A percentile compares a stretch with the other conserved stretches of the same genome.
phyloP scores from a whole-genome alignment of 2,329 filamentous ascomycete genomes.

The Uncinocarpus reesii region DNA sequence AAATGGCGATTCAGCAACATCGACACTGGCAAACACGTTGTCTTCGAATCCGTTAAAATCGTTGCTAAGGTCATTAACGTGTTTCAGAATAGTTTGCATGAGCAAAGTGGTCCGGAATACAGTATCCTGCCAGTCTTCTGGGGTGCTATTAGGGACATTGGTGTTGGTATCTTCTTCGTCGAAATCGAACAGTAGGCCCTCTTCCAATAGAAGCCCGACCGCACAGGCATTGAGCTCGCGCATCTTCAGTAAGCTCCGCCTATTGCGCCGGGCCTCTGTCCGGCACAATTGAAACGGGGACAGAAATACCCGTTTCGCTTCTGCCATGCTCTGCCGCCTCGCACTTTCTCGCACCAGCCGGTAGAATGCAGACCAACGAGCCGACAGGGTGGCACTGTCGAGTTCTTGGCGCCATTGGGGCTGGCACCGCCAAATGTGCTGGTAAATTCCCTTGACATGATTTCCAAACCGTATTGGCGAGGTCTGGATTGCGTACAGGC shows the following conservation, averaged over 20 bases:
- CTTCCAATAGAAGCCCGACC: constrained; percentile 76
- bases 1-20: constrained; percentile 43
- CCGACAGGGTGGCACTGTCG: constrained; percentile 26
- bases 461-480: constrained; percentile 65
- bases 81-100: constrained; percentile 74
- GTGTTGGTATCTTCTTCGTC: constrained; percentile 49
- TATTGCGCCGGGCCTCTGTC: constrained; percentile 64
- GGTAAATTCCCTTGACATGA: constrained; percentile 60
- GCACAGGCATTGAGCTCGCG: constrained; percentile 75
- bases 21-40: constrained; percentile 47
- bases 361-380: constrained; percentile 59
- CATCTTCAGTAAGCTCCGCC: constrained; percentile 58
- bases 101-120: constrained; percentile 71
- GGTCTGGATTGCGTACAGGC: constrained; percentile 76
- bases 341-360: constrained; percentile 66
- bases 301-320: constrained; percentile 61
- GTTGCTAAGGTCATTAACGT: constrained; percentile 54
- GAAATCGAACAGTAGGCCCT: constrained; percentile 61
- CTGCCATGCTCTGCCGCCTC: constrained; percentile 57
- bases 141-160: constrained; percentile 35
- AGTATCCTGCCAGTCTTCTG: constrained; percentile 57
- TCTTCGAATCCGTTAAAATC: constrained; percentile 47
- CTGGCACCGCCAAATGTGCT: constrained; percentile 38
- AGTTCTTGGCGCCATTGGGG: constrained; percentile 18
- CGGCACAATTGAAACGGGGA: constrained; percentile 68